Conservation (phyloP, 129 eudicot species). For the Pseudognaphalium luteoalbum region DNA sequence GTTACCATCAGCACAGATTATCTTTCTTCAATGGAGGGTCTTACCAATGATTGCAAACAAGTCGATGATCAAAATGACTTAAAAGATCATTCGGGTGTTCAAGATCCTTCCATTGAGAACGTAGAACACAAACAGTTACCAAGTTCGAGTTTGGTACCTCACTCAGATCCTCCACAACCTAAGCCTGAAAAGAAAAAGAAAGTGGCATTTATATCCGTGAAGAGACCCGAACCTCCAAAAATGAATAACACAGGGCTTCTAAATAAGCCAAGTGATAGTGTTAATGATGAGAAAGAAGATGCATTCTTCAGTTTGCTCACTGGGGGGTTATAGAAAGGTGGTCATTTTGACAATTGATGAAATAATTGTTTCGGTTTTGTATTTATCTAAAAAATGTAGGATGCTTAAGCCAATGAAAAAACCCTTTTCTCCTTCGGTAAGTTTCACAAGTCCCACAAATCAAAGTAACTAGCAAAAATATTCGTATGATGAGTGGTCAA, state of each 20-base stretch:
- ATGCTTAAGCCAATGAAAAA: background rate
- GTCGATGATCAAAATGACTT: constrained; percentile 5
- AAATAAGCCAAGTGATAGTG: constrained; percentile 27
- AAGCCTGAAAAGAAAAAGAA: constrained; percentile 37
- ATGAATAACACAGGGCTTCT: constrained; percentile 24
- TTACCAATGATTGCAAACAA: constrained; percentile 21
- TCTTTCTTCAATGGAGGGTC: constrained; percentile 26
- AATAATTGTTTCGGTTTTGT: background rate
- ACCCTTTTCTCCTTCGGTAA: background rate
- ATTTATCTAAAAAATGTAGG: background rate
- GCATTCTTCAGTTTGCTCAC: constrained; percentile 52
- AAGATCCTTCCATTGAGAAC: constrained; percentile 3
- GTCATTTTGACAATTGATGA: background rate
- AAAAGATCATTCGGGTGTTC: constrained; percentile 26
- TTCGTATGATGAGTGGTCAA: no score
- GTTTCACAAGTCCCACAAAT: no score
- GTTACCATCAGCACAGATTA: constrained; percentile 9
- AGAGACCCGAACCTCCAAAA: constrained; percentile 45
- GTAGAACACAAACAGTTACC: constrained; percentile 23
- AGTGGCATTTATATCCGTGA: constrained; percentile 76
- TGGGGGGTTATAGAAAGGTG: constrained; percentile 31
- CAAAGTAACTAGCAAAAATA: no score
- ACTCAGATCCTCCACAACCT: constrained; percentile 10
- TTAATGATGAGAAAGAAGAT: constrained; percentile 40
- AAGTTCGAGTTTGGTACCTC: constrained; percentile 18